phyloP scores from a whole-genome alignment of 306 rosid species.

The Prunus padus region DNA sequence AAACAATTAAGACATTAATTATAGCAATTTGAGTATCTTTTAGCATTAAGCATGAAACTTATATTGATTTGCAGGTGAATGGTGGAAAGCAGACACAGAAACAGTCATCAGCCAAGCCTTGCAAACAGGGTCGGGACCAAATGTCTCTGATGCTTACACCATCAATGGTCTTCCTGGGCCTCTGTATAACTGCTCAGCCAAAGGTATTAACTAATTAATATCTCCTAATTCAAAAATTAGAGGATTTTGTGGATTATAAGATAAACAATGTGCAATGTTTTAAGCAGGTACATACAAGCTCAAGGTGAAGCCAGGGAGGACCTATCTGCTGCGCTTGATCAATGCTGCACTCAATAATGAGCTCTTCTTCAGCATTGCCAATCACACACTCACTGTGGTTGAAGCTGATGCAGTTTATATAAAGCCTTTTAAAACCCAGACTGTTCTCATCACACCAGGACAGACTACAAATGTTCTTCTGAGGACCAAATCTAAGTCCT shows the following conservation, averaged over 20 bases:
- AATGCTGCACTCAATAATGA: slow-evolving; percentile 69
- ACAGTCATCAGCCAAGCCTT: slow-evolving; percentile 59
- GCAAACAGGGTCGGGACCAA: slow-evolving; percentile 62
- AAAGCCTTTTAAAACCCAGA: slow-evolving; percentile 54
- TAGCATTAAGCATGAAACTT: background rate
- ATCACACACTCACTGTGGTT: slow-evolving; percentile 62
- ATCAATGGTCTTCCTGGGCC: slow-evolving; percentile 80
- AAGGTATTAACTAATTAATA: slow-evolving; percentile 34
- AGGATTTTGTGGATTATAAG: background rate
- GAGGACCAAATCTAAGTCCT: slow-evolving; percentile 44
- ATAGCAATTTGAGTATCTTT: too few species aligned
- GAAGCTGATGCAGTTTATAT: slow-evolving; percentile 71
- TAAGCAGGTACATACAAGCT: slow-evolving; percentile 56
- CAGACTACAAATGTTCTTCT: slow-evolving; percentile 67
- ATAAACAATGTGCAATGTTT: background rate
- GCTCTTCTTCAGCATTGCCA: slow-evolving; percentile 72
- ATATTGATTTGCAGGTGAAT: slow-evolving; percentile 51
- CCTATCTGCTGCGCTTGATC: slow-evolving; percentile 54
- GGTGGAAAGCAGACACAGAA: slow-evolving; percentile 85
- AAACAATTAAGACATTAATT: background rate
- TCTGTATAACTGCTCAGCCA: slow-evolving; percentile 49
- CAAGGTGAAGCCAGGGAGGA: slow-evolving; percentile 61
- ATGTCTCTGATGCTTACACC: slow-evolving; percentile 65
- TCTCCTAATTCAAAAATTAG: background rate
- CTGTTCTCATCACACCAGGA: slow-evolving; percentile 66